Conservation (phyloP, 441 rosid genomes). For the Erysimum cheiri region DNA sequence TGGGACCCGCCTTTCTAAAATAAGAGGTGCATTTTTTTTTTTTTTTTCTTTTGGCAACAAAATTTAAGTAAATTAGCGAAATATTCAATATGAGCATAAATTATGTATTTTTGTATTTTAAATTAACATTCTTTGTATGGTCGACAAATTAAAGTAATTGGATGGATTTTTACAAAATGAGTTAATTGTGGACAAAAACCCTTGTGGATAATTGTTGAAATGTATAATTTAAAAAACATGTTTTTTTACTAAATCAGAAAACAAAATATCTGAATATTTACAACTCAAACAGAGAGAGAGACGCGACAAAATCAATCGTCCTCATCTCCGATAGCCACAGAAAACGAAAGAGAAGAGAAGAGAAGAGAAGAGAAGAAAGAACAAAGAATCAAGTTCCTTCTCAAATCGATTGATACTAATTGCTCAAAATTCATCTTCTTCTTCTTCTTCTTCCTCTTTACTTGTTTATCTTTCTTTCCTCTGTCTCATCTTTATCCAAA, state of each 20-base stretch:
- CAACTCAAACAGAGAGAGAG: neutral
- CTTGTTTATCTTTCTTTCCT: neutral
- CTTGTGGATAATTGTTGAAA: constrained; percentile 20
- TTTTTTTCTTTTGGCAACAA: neutral
- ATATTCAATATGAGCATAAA: neutral
- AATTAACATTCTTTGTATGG: too few relatives aligned
- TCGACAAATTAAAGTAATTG: neutral
- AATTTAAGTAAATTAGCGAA: neutral
- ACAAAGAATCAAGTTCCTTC: constrained; percentile 19
- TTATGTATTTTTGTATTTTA: too few relatives aligned
- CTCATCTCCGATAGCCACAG: constrained; percentile 42
- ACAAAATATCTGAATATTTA: constrained; percentile 14
- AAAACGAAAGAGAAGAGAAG: constrained; percentile 22
- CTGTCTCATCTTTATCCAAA: neutral
- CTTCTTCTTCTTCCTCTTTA: constrained; percentile 2
- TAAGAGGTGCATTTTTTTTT: neutral
- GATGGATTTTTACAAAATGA: constrained; percentile 4
- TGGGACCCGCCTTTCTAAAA: constrained; percentile 6
- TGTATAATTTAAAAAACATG: neutral
- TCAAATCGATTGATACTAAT: neutral
- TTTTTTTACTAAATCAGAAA: neutral
- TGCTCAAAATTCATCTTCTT: neutral
- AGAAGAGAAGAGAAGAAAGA: constrained; percentile 22
- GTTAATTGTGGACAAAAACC: too few relatives aligned
- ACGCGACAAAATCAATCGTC: constrained; percentile 7